phyloP scores from a whole-genome alignment of 805 yeast genomes.

The Cephaloascus fragrans region DNA sequence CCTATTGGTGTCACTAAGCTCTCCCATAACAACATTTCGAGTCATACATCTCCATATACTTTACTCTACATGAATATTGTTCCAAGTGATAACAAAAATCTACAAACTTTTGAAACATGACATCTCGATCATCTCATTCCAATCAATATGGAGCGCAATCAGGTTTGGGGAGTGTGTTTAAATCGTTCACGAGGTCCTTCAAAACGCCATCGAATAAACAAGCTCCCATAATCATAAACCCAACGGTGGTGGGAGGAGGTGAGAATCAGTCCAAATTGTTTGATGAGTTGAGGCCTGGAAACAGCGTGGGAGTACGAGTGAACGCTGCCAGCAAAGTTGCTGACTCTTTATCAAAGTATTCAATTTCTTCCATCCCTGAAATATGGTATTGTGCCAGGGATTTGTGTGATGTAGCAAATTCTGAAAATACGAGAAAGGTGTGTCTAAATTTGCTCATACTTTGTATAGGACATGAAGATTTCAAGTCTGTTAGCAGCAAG shows the following conservation, averaged over 20 bases:
- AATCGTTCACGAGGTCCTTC: slow-evolving; percentile 26
- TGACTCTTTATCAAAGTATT: slow-evolving; percentile 37
- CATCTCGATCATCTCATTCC: background rate
- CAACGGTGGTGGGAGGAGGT: slow-evolving; percentile 36
- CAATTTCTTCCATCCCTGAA: slow-evolving; percentile 55
- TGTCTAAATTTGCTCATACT: slow-evolving; percentile 42
- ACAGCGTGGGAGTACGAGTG: slow-evolving; percentile 24
- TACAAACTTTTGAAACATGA: background rate
- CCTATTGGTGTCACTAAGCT: no score
- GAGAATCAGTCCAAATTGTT: slow-evolving; percentile 26
- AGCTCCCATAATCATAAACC: slow-evolving; percentile 20
- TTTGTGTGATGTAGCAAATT: slow-evolving; percentile 28
- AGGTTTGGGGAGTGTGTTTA: slow-evolving; percentile 30
- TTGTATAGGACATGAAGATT: slow-evolving; percentile 47
- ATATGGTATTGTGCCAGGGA: slow-evolving; percentile 65
- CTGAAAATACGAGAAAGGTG: slow-evolving; percentile 27
- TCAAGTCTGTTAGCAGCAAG: slow-evolving; percentile 34
- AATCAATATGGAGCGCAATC: slow-evolving; percentile 5
- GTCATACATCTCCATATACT: no score
- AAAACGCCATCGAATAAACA: slow-evolving; percentile 8
- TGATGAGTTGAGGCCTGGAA: slow-evolving; percentile 24
- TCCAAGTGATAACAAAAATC: no score
- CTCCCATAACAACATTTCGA: no score
- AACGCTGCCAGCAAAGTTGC: slow-evolving; percentile 43
- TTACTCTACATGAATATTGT: no score